phyloP scores from a whole-genome alignment of 1,284 basidiomycete species.

The Crucibulum cyathiforme region DNA sequence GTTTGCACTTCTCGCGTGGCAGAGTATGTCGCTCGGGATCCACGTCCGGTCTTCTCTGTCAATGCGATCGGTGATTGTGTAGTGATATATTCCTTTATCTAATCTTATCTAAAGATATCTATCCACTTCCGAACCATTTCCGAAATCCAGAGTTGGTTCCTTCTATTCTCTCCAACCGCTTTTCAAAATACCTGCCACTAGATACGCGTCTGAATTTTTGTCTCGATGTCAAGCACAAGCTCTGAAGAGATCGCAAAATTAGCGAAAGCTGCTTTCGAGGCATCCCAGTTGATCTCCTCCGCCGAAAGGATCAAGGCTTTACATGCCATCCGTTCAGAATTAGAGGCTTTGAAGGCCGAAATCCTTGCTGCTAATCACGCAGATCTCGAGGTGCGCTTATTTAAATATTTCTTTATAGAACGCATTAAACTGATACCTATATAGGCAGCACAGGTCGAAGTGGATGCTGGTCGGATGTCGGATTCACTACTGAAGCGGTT shows the following conservation, averaged over 20 bases:
- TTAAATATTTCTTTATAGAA: slow-evolving; percentile 1
- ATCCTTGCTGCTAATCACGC: slow-evolving; percentile 82
- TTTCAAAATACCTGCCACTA: background rate
- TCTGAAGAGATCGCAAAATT: slow-evolving; percentile 70
- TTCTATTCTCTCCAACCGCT: too few species aligned
- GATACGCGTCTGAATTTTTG: slow-evolving; percentile 8
- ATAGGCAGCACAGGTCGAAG: slow-evolving; percentile 79
- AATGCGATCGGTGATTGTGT: slow-evolving; percentile 5
- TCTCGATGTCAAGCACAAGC: slow-evolving; percentile 17
- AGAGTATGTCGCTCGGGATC: too few species aligned
- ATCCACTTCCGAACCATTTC: slow-evolving; percentile 14
- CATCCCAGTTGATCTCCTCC: slow-evolving; percentile 79
- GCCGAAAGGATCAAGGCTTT: slow-evolving; percentile 77
- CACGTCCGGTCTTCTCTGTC: too few species aligned
- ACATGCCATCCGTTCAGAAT: slow-evolving; percentile 68
- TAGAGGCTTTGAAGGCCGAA: slow-evolving; percentile 66
- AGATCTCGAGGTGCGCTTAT: slow-evolving; percentile 72
- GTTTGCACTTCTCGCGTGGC: background rate
- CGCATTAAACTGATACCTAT: background rate
- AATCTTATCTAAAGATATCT: slow-evolving; percentile 10
- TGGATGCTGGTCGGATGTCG: slow-evolving; percentile 85
- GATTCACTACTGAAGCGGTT: slow-evolving; percentile 84
- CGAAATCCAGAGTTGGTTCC: background rate
- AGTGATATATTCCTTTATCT: slow-evolving; percentile 14
- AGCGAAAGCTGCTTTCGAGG: slow-evolving; percentile 85